phyloP scores from a whole-genome alignment of 805 yeast species.

The Ogataea philodendri region DNA sequence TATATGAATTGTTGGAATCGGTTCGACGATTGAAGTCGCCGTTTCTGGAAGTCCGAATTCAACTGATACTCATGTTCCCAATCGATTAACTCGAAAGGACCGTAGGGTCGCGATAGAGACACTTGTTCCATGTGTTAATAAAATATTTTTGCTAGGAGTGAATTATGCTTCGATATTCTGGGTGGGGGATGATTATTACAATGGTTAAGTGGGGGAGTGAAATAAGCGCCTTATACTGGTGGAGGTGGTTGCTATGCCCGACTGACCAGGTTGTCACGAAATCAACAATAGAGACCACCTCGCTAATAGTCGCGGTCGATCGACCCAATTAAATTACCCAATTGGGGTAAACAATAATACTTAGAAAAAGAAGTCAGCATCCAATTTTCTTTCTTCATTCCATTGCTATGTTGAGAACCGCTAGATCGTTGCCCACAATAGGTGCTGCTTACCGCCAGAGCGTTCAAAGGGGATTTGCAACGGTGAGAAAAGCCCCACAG shows the following conservation, averaged over 20 bases:
- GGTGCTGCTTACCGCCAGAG: constrained; percentile 31
- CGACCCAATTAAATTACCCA: constrained; percentile 3
- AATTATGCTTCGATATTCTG: too few species aligned
- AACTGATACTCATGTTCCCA: constrained; percentile 47
- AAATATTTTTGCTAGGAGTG: too few species aligned
- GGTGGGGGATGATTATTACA: too few species aligned
- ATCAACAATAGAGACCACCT: too few species aligned
- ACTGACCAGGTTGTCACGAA: too few species aligned
- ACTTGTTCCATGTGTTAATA: too few species aligned
- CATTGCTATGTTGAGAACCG: constrained; percentile 33
- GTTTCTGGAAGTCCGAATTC: constrained; percentile 15
- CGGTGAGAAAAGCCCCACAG: constrained; percentile 6
- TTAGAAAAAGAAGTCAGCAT: constrained; percentile 1
- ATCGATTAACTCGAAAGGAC: constrained; percentile 45
- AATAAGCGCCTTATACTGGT: too few species aligned
- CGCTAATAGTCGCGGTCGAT: constrained; percentile 2
- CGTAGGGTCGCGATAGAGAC: constrained; percentile 30
- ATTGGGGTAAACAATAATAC: constrained; percentile 13
- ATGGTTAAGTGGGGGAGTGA: too few species aligned
- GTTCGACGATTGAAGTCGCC: constrained; percentile 2
- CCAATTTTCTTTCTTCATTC: constrained; percentile 1
- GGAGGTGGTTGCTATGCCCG: too few species aligned
- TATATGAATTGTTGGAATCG: constrained; percentile 15
- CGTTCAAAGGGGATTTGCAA: constrained; percentile 14
- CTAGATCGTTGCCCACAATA: constrained; percentile 34